A percentile compares a stretch with the other conserved stretches of the same genome.
phyloP scores from a whole-genome alignment of 2,329 filamentous ascomycete genomes.

The Gaeumannomyces tritici region DNA sequence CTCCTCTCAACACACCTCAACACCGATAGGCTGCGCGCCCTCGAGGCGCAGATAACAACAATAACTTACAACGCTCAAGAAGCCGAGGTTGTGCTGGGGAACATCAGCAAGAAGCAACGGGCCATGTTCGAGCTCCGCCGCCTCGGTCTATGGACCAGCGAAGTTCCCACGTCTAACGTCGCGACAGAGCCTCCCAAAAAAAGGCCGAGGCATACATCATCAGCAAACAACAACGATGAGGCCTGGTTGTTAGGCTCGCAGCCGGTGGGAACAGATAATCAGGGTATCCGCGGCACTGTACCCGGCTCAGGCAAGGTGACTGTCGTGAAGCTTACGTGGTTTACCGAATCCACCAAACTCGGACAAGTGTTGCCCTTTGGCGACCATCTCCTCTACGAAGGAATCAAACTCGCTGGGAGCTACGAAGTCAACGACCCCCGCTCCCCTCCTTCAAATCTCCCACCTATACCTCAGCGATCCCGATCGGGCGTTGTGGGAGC shows the following conservation, averaged over 20 bases:
- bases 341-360: constrained; percentile 39
- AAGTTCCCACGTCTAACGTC: constrained; percentile 19
- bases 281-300: not conserved
- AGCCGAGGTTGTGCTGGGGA: constrained; percentile 66
- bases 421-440: not conserved
- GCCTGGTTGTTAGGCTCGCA: not conserved
- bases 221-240: constrained; percentile 1
- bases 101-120: constrained; percentile 57
- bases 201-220: not conserved
- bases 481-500: not conserved
- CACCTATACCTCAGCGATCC: not conserved
- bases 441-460: not conserved
- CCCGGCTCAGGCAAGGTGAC: constrained; percentile 17
- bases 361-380: constrained; percentile 35
- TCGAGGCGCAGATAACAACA: constrained; percentile 55
- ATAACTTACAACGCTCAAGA: constrained; percentile 65
- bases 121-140: constrained; percentile 70
- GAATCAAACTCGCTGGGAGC: constrained; percentile 13
- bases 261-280: not conserved
- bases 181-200: constrained; percentile 3
- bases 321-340: constrained; percentile 51
- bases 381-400: constrained; percentile 46
- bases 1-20: constrained; percentile 63
- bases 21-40: constrained; percentile 48
- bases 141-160: constrained; percentile 50